phyloP scores from a whole-genome alignment of 345 rosid species.

The Abelmoschus esculentus region DNA sequence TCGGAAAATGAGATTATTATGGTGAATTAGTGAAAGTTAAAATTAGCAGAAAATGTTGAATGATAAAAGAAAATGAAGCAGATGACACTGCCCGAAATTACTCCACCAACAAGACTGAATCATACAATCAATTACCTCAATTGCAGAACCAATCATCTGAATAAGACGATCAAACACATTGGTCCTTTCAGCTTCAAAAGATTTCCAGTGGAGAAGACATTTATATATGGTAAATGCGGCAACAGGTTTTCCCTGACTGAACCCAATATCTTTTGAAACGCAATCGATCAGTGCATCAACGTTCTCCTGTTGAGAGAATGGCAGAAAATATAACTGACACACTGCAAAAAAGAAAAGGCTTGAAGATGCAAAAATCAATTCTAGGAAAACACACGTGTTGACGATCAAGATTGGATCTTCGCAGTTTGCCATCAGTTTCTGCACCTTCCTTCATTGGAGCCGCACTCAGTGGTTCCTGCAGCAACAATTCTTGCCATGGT shows the following conservation, averaged over 20 bases:
- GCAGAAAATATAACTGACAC: conserved; percentile 13
- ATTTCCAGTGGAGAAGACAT: conserved; percentile 97
- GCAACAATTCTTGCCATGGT: conserved; percentile 9
- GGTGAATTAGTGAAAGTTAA: background rate
- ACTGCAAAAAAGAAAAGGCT: conserved; percentile 10
- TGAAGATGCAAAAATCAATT: conserved; percentile 11
- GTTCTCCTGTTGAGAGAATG: conserved; percentile 57
- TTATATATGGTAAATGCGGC: conserved; percentile 94
- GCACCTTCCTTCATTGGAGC: conserved; percentile 56
- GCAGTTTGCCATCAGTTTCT: conserved; percentile 60
- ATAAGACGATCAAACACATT: conserved; percentile 93
- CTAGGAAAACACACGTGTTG: conserved; percentile 55
- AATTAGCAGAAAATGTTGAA: background rate
- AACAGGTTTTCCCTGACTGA: conserved; percentile 77
- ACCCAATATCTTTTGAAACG: conserved; percentile 66
- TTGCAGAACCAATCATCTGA: conserved; percentile 97
- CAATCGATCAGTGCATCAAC: conserved; percentile 77
- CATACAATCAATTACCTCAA: conserved; percentile 55
- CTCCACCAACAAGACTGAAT: conserved; percentile 3
- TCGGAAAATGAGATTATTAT: background rate
- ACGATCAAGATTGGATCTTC: conserved; percentile 68
- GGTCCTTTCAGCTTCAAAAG: conserved; percentile 93
- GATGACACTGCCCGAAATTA: background rate
- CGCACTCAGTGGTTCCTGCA: conserved; percentile 61
- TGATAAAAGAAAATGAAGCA: conserved; percentile 2